Evolutionary conservation across 495 filamentous ascomycete species (phyloP).

Genomic region (Aeminium ludgeri): DNA sequence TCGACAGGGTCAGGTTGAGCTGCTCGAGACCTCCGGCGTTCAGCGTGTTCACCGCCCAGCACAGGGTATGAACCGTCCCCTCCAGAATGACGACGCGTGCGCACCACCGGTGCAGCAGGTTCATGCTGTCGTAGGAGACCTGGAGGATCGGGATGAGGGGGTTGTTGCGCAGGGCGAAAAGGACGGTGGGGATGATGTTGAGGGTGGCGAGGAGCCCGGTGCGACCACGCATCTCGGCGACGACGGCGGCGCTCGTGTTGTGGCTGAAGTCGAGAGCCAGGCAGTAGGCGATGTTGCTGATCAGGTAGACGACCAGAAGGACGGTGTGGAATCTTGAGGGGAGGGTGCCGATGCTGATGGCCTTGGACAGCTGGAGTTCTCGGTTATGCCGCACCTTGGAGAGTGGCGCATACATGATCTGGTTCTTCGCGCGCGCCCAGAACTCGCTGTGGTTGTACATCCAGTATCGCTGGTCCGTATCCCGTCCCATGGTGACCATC

Average conservation of each 20-base stretch:
- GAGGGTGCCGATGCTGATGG: slow-evolving; percentile 77
- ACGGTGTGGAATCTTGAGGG: slow-evolving; percentile 72
- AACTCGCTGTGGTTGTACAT: slow-evolving; percentile 43
- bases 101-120: slow-evolving; percentile 87
- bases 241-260: slow-evolving; percentile 25
- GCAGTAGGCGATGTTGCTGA: slow-evolving; percentile 66
- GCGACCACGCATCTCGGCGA: slow-evolving; percentile 62
- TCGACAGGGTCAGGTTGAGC: slow-evolving; percentile 9
- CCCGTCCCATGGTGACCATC: slow-evolving; percentile 42
- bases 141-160: slow-evolving; percentile 66
- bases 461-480: slow-evolving; percentile 40
- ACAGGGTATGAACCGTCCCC: slow-evolving; percentile 52
- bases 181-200: slow-evolving; percentile 82
- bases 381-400: slow-evolving; percentile 72
- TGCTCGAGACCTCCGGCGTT: slow-evolving; percentile 13
- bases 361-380: slow-evolving; percentile 69
- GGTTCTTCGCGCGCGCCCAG: slow-evolving; percentile 60
- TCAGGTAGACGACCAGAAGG: slow-evolving; percentile 53
- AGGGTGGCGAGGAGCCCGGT: slow-evolving; percentile 66
- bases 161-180: slow-evolving; percentile 85
- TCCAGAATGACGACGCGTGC: slow-evolving; percentile 76
- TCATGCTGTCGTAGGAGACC: slow-evolving; percentile 93
- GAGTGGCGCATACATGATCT: slow-evolving; percentile 68
- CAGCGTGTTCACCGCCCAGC: slow-evolving; percentile 42
- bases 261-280: slow-evolving; percentile 48